Conservation (phyloP, 305 asterid species). For the Ilex paraguariensis region DNA sequence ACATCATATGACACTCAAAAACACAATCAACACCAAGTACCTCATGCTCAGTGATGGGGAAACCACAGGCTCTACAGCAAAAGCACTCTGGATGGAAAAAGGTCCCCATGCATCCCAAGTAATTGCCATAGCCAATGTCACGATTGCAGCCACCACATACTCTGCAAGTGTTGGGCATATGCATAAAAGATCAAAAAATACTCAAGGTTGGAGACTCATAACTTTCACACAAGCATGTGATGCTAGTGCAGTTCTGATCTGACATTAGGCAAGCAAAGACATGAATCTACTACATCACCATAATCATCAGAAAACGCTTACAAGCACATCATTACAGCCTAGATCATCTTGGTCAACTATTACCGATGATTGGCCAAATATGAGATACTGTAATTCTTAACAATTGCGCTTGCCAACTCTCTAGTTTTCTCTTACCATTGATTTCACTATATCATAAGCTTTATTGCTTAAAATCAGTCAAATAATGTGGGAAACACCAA, state of each 20-base stretch:
- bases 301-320: background rate
- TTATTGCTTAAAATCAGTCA: too few relatives aligned
- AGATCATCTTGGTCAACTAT: background rate
- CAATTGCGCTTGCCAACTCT: too few relatives aligned
- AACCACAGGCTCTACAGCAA: constrained; percentile 71
- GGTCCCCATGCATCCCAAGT: constrained; percentile 91
- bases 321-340: background rate
- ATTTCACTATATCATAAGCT: too few relatives aligned
- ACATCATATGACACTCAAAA: background rate
- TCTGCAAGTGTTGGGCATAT: constrained; percentile 34
- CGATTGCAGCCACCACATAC: constrained; percentile 79
- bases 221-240: background rate
- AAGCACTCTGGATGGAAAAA: constrained; percentile 95
- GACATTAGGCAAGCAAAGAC: background rate
- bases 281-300: background rate
- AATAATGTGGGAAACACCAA: too few relatives aligned
- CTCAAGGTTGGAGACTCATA: background rate
- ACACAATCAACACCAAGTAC: constrained; percentile 26
- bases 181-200: constrained; percentile 9
- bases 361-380: background rate
- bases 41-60: constrained; percentile 91
- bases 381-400: too few relatives aligned
- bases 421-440: too few relatives aligned
- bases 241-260: background rate
- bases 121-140: constrained; percentile 77